Percentiles rank a stretch among this genome's conserved stretches.
Evolutionary conservation across 2,329 filamentous ascomycete species (phyloP).

Genomic region (Fusarium cicatricum): DNA sequence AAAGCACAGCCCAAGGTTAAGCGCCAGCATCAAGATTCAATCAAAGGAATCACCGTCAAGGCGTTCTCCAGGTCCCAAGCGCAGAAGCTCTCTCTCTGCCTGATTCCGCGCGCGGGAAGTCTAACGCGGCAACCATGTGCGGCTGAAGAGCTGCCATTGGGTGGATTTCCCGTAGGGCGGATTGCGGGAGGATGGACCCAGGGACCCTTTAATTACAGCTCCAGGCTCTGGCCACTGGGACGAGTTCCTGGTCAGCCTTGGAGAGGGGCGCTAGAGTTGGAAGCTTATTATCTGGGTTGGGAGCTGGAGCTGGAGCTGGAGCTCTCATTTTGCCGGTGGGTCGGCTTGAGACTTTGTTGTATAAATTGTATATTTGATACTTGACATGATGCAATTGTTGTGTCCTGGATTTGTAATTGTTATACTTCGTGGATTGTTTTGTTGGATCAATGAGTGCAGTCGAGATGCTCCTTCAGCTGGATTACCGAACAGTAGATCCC

Average conservation of each 20-base stretch:
- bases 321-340: too few relatives aligned
- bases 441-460: too few relatives aligned
- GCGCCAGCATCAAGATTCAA: not conserved
- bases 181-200: slow-evolving; percentile 3
- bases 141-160: slow-evolving; percentile 22
- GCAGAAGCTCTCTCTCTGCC: too few relatives aligned
- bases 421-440: too few relatives aligned
- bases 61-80: slow-evolving; percentile 24
- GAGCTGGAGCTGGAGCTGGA: not conserved
- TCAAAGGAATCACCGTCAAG: slow-evolving; percentile 6
- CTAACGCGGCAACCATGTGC: slow-evolving; percentile 19
- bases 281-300: too few relatives aligned
- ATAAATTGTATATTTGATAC: not conserved
- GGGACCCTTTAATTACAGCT: slow-evolving; percentile 37
- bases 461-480: too few relatives aligned
- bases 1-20: slow-evolving; percentile 2
- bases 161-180: slow-evolving; percentile 24
- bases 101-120: too few relatives aligned
- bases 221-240: too few relatives aligned
- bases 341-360: too few relatives aligned
- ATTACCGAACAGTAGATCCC: slow-evolving; percentile 13
- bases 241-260: slow-evolving; percentile 24
- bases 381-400: not conserved
- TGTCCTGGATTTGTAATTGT: not conserved
- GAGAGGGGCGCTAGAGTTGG: slow-evolving; percentile 13